Evolutionary conservation across 2,329 filamentous ascomycete species (phyloP), one percentile per base, ranked within the genome.

Genomic region (Akanthomyces muscarius): DNA sequence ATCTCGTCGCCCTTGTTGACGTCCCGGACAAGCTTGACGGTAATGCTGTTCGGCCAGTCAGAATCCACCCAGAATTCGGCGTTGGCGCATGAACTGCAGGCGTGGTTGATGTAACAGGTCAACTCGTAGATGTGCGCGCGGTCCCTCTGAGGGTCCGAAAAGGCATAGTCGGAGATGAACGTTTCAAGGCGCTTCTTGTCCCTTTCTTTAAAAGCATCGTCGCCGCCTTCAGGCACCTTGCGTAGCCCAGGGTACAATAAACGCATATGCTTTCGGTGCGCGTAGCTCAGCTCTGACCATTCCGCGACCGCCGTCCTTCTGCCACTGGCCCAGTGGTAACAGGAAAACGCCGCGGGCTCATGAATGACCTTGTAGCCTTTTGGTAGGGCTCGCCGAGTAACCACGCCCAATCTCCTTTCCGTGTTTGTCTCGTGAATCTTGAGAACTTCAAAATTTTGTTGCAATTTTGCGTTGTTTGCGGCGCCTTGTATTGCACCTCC

Each of bases 1-100:
- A 80, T 65, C 65, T 79, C 71, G 5, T 77, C 69, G 13, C 68
- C 73, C 2, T 62, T 38, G 3, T 42, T 53, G 36, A 79, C 44
- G 3, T 51, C 6, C 11, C 51, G 66, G 7, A 56, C 5, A 1
- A 67, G 58, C 23, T 8, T 65, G 21, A 74, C 62, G 0, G 28
- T 60, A 16, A 74, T 73, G 1, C 7, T 3, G 28, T 69, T 48
- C 7, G 68, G 67, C 0, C 7, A 0, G 3, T 11, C 28, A 11
- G 61, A 38, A 8, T 69, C 57, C 14, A 60, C 44, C 64, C 61
- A 69, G 13, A 61, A 38, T 16, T 67, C 36, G 5, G 69, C 70
- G 41, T 75, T 71, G 53, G 71, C 72, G 53, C 72, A 74, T 4
- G 25, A 11, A 0, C 0, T 21, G 52, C 76, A 78, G 13, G 72